Conservation (phyloP, 768 basidiomycete species). For the Boletus subcaerulescens region DNA sequence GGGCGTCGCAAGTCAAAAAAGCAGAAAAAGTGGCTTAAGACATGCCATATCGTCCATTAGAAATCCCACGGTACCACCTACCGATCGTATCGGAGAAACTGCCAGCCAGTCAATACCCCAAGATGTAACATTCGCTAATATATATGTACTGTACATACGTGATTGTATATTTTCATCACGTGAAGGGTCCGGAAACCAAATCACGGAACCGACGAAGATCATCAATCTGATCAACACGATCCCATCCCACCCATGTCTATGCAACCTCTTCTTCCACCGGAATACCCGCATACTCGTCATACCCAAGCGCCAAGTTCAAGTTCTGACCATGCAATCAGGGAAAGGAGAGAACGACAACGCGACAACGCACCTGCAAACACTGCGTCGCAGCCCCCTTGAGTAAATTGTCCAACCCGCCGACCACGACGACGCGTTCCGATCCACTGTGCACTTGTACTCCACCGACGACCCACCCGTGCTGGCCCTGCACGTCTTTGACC, state of each 20-base stretch:
- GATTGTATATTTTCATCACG: not conserved
- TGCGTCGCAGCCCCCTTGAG: constrained; percentile 99
- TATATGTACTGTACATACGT: not conserved
- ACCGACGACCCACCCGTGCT: constrained; percentile 89
- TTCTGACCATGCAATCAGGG: constrained; percentile 47
- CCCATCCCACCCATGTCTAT: not conserved
- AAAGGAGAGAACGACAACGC: not conserved
- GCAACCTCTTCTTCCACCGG: constrained; percentile 32
- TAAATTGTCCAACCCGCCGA: constrained; percentile 93
- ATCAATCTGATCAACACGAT: not conserved
- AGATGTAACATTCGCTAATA: too few species aligned
- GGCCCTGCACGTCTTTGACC: constrained; percentile 70
- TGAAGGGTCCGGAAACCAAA: not conserved
- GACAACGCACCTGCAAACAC: constrained; percentile 78
- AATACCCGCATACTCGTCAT: constrained; percentile 82
- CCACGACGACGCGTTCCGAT: constrained; percentile 90
- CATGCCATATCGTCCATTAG: too few species aligned
- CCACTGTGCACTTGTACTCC: constrained; percentile 91
- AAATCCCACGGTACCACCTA: too few species aligned
- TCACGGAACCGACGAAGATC: not conserved
- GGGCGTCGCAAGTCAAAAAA: too few species aligned
- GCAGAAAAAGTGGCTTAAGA: too few species aligned
- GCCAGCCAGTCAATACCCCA: too few species aligned
- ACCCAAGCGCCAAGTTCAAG: constrained; percentile 85
- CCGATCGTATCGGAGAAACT: too few species aligned